phyloP scores from a whole-genome alignment of 306 rosid species.

The Pueraria montana region DNA sequence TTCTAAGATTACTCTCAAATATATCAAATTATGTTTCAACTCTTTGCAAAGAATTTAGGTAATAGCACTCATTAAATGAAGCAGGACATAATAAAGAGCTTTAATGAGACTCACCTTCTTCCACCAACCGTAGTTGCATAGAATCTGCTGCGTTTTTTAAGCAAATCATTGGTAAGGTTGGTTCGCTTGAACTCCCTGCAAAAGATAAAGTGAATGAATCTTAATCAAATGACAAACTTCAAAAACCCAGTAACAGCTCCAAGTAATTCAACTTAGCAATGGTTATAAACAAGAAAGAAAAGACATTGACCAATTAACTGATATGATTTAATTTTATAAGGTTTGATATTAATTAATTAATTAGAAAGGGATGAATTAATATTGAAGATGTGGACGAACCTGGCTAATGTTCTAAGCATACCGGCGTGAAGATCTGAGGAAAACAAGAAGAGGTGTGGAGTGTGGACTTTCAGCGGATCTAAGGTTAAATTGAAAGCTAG shows the following conservation, averaged over 20 bases:
- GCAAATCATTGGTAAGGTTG: conserved; percentile 46
- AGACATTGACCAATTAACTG: neutral
- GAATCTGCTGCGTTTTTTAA: conserved; percentile 51
- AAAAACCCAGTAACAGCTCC: neutral
- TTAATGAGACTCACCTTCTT: conserved; percentile 69
- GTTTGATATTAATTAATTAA: conserved; percentile 31
- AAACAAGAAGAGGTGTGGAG: conserved; percentile 15
- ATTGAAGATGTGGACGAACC: conserved; percentile 49
- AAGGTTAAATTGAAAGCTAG: conserved; percentile 17
- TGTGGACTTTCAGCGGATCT: conserved; percentile 44
- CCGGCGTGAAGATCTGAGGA: conserved; percentile 44
- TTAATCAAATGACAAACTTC: neutral
- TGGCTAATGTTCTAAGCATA: conserved; percentile 71
- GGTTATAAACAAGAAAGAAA: neutral
- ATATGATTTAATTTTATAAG: neutral
- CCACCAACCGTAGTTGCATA: conserved; percentile 52
- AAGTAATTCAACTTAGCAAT: neutral
- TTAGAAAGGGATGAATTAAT: neutral
- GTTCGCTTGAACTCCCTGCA: conserved; percentile 61
- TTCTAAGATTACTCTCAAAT: too few relatives aligned
- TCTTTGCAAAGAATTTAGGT: neutral
- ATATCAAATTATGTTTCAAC: neutral
- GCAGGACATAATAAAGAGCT: conserved; percentile 7
- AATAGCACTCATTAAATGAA: neutral
- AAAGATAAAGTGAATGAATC: neutral